Base-by-base conservation (phyloP, 805 yeast species). In the Wickerhamomyces queroliae region DNA sequence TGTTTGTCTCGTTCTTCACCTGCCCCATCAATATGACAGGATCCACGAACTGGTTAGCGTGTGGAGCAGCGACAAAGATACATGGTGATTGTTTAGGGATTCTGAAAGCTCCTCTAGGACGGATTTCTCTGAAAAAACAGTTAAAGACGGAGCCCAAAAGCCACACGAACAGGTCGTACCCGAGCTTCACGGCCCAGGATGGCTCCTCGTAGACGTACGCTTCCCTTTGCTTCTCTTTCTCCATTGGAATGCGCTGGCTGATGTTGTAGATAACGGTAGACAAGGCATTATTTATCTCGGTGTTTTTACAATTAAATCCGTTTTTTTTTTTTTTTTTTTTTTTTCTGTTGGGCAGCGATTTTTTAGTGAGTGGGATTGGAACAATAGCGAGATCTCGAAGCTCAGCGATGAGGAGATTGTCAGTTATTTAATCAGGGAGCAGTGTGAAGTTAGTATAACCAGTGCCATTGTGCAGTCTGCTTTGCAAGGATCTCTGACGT, bases 31-130 rank as follows among this genome's bases (percentile, higher is more conserved):
- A 67, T 37, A 93, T 73, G 36, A 90, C 76, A 2, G 93, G 91
- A 48, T 79, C 86, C 26, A 84, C 78, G 46, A 84, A 85, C 53
- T 87, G 95, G 56, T 87, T 87, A n/a, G 96, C 95, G 65, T 91
- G 99, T 2, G 98, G 98, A 2, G 96, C 99, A 10, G 93, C 95
- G 26, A 93, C 98, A 46, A 93, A 82, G 39, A 91, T 83, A 8
- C 89, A 81, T 0, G 98, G 91, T 0, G 96, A 97, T 9, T 72
- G 61, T 23, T 72, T 68, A 12, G 84, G 83, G 37, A 78, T 71
- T 35, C 74, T 74, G 63, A 78, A 87, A 1, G 95, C 88, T 1
- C 97, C 96, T 43, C 98, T 72, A 3, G 93, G 79, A 38, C 87
- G 72, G 46, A 91, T 88, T 56, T 90, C 96, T 43, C 98, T 66